A percentile compares a stretch with the other conserved stretches of the same genome.
Evolutionary conservation across 208 protist genomes (phyloP).

Genomic region (Leishmania arabica): DNA sequence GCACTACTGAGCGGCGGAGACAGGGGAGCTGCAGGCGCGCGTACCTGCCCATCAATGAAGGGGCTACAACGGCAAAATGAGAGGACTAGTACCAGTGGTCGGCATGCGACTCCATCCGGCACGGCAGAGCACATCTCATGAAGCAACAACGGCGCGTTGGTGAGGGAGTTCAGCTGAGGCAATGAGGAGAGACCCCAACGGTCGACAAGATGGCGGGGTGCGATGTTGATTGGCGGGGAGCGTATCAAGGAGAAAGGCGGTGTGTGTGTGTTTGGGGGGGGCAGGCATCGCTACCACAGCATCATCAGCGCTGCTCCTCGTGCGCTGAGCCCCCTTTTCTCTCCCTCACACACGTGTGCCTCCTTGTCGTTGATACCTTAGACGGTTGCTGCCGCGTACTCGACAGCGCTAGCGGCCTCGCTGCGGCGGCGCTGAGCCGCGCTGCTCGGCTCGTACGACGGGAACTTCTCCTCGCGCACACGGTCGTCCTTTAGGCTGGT

Average conservation of each 20-base stretch:
- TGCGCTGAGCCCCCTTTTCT: not conserved
- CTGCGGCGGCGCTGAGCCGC: conserved; percentile 63
- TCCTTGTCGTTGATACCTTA: conserved; percentile 26
- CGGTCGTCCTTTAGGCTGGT: conserved; percentile 61
- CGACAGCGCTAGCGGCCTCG: conserved; percentile 65
- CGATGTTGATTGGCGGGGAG: not conserved
- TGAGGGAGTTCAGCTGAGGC: not conserved
- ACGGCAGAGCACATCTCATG: not conserved
- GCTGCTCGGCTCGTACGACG: conserved; percentile 70
- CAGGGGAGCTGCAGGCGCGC: not conserved
- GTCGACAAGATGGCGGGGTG: not conserved
- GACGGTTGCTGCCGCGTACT: conserved; percentile 53
- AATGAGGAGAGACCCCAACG: not conserved
- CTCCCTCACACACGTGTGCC: not conserved
- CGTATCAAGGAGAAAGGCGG: not conserved
- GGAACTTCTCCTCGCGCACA: conserved; percentile 78
- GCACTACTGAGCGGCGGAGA: not conserved
- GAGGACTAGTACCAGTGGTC: not conserved
- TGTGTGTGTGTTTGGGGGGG: no score
- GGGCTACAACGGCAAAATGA: not conserved
- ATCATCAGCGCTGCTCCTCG: not conserved
- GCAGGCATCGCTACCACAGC: not conserved
- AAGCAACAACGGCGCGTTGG: not conserved
- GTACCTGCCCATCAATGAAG: not conserved
- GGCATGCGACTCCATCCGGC: not conserved